Evolutionary conservation across 1,284 basidiomycete genomes (phyloP).

Genomic region (Schizophyllum commune): DNA sequence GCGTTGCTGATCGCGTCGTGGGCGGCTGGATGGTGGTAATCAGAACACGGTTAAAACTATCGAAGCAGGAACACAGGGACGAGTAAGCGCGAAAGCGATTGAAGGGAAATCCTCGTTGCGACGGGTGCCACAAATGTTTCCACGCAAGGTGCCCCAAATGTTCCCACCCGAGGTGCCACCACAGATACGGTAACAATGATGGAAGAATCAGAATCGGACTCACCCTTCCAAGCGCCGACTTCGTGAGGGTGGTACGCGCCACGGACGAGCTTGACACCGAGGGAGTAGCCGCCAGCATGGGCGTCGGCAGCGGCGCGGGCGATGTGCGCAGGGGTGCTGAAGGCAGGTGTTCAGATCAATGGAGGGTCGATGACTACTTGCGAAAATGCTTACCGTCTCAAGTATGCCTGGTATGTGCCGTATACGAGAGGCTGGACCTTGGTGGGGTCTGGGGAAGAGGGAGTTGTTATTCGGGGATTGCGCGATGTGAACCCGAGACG

Average conservation of each 20-base stretch:
- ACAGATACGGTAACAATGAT: conserved; percentile 15
- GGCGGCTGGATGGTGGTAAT: no score
- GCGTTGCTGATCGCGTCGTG: background rate
- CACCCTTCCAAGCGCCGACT: conserved; percentile 37
- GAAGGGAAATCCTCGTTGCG: no score
- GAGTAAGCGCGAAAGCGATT: no score
- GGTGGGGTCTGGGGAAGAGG: background rate
- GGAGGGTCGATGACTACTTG: conserved; percentile 7
- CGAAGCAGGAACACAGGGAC: no score
- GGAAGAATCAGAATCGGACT: conserved; percentile 10
- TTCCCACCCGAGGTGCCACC: conserved; percentile 52
- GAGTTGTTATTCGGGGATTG: background rate
- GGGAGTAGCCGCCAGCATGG: conserved; percentile 59
- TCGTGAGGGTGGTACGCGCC: conserved; percentile 91
- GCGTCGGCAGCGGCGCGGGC: conserved; percentile 65
- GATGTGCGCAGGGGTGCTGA: conserved; percentile 64
- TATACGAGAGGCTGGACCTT: conserved; percentile 61
- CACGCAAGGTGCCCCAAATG: no score
- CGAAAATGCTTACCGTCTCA: conserved; percentile 69
- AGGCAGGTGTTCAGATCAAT: background rate
- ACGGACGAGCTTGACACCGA: conserved; percentile 92
- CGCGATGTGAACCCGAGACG: background rate
- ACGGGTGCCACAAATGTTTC: no score
- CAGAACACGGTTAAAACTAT: no score
- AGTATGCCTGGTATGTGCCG: conserved; percentile 82